These are phyloP conservation scores for Neurospora discreta DNA, from an alignment of 495 filamentous ascomycete species.

Conservation along the genomic window DNA sequence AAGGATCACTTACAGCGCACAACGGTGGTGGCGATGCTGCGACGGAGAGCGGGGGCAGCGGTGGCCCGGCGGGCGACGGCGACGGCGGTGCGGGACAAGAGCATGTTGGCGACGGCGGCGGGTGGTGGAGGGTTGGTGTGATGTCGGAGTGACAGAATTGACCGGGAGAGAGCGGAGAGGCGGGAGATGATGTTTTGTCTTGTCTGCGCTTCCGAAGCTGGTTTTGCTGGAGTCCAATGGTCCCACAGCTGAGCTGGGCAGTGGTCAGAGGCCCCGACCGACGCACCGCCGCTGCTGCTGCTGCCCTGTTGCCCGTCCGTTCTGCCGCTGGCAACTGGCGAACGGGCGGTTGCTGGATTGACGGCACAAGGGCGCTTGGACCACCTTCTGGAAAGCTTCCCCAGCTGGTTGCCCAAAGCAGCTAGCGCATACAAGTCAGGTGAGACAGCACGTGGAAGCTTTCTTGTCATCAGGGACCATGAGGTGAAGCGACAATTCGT, in stretches of 20 bases:
- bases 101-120: constrained; percentile 45
- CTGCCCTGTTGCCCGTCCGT: not conserved
- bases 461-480: not conserved
- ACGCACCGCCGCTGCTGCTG: too few species aligned
- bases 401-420: not conserved
- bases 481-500: too few species aligned
- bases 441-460: rapidly evolving
- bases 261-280: not conserved
- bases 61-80: constrained; percentile 61
- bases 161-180: constrained; percentile 4
- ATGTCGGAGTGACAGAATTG: constrained; percentile 8
- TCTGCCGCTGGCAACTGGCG: not conserved
- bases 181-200: not conserved
- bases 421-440: not conserved
- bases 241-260: not conserved
- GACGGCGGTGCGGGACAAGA: constrained; percentile 70
- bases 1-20: constrained; percentile 43
- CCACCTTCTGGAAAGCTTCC: not conserved
- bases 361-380: not conserved
- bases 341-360: not conserved
- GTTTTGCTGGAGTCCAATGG: not conserved
- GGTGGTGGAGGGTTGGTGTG: not conserved
- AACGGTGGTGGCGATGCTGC: constrained; percentile 46
- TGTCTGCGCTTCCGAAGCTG: not conserved
- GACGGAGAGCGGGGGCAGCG: constrained; percentile 44